Conservation (phyloP, 2,329 filamentous ascomycete species). For the Dactylellina sp. region DNA sequence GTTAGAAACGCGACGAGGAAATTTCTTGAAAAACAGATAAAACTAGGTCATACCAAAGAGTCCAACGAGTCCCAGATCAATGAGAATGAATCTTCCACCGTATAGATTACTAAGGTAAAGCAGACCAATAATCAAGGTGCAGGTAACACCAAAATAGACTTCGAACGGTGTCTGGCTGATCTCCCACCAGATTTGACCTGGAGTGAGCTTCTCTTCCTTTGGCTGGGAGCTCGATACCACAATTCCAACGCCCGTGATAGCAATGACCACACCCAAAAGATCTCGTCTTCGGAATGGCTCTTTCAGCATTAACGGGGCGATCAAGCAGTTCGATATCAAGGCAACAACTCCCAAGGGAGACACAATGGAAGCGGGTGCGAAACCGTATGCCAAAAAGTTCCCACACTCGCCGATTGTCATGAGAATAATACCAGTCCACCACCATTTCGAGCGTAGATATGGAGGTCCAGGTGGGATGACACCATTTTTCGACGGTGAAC, state of each 20-base stretch:
- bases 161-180: conserved; percentile 91
- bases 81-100: conserved; percentile 85
- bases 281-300: conserved; percentile 87
- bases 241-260: conserved; percentile 86
- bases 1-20: conserved; percentile 33
- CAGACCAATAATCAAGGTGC: conserved; percentile 77
- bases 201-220: conserved; percentile 71
- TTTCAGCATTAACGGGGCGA: conserved; percentile 92
- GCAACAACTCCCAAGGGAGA: conserved; percentile 97
- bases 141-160: conserved; percentile 84
- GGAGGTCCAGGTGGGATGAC: conserved; percentile 68
- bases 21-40: conserved; percentile 13
- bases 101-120: conserved; percentile 86
- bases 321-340: conserved; percentile 94
- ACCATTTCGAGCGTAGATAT: conserved; percentile 91
- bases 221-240: conserved; percentile 83
- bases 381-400: conserved; percentile 97
- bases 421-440: conserved; percentile 93
- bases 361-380: conserved; percentile 96
- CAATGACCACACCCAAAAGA: conserved; percentile 86
- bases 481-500: conserved; percentile 61
- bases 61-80: conserved; percentile 92
- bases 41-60: conserved; percentile 78
- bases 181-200: conserved; percentile 87
- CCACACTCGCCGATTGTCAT: conserved; percentile 94